A percentile compares a stretch with the other conserved stretches of the same genome.
These are phyloP conservation scores for Talaromyces sp. DNA, from an alignment of 2,329 filamentous ascomycete species.

Conservation along the genomic window DNA sequence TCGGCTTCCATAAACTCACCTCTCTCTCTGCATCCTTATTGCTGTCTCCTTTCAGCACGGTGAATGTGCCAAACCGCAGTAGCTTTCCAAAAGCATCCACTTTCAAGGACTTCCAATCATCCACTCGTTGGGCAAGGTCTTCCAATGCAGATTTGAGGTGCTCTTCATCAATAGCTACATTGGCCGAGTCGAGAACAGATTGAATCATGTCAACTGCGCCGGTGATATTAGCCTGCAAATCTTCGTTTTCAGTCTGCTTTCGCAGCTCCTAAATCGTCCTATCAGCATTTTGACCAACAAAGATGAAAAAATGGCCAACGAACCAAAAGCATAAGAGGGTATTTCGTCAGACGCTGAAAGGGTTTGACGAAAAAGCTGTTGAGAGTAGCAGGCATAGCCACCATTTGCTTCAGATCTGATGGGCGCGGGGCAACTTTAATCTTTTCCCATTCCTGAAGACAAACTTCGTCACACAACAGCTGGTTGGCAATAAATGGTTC, in stretches of 20 bases:
- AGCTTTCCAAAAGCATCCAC: constrained; percentile 89
- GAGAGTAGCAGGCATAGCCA: constrained; percentile 78
- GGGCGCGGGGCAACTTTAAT: constrained; percentile 65
- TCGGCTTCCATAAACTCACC: constrained; percentile 47
- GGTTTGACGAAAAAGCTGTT: constrained; percentile 94
- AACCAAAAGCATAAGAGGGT: constrained; percentile 83
- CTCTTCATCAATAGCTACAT: constrained; percentile 85
- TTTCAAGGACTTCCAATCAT: constrained; percentile 94
- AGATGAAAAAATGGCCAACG: constrained; percentile 12
- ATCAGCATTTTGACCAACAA: constrained; percentile 3
- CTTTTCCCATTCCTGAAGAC: constrained; percentile 80
- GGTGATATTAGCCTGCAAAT: constrained; percentile 65
- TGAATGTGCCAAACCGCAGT: constrained; percentile 82
- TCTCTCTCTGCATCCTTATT: constrained; percentile 90
- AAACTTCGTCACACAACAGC: constrained; percentile 80
- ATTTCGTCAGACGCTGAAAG: constrained; percentile 92
- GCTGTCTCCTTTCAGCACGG: constrained; percentile 70
- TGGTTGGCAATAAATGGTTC: constrained; percentile 97
- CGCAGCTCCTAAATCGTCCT: constrained; percentile 62
- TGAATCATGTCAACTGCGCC: constrained; percentile 77
- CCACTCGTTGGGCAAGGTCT: constrained; percentile 75
- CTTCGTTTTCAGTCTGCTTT: constrained; percentile 73
- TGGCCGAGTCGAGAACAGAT: constrained; percentile 75
- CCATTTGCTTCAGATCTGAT: constrained; percentile 65
- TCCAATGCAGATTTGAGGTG: constrained; percentile 76